Evolutionary conservation across 345 rosid species (phyloP).

Genomic region (Rubroshorea leprosula): DNA sequence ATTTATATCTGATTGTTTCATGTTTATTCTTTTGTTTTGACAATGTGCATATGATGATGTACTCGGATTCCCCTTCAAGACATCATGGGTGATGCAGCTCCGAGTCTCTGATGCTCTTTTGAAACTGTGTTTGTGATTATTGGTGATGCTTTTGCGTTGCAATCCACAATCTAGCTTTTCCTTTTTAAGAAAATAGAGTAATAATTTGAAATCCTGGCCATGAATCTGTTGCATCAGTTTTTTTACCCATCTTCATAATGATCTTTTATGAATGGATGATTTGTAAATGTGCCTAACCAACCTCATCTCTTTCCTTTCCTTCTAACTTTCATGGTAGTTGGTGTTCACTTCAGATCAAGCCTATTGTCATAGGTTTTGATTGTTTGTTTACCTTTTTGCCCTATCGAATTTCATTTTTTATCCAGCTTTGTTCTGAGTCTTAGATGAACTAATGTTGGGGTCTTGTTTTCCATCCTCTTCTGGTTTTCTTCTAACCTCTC

Average conservation of each 20-base stretch:
- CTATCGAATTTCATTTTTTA: neutral
- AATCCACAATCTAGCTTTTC: too few species aligned
- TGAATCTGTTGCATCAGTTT: too few species aligned
- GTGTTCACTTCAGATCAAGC: too few species aligned
- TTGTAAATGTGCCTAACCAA: too few species aligned
- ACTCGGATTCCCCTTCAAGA: conserved; percentile 76
- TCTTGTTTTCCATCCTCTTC: neutral
- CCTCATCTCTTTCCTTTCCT: too few species aligned
- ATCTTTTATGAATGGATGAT: too few species aligned
- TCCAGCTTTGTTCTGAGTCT: neutral
- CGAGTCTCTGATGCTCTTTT: conserved; percentile 51
- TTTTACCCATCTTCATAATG: too few species aligned
- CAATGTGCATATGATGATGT: conserved; percentile 37
- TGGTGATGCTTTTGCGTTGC: neutral
- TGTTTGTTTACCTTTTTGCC: neutral
- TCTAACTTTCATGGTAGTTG: too few species aligned
- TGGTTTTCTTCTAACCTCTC: neutral
- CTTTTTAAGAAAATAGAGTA: too few species aligned
- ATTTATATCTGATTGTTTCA: too few species aligned
- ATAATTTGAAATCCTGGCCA: too few species aligned
- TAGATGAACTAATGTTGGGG: neutral
- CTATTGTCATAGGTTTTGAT: too few species aligned
- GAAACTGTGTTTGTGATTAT: neutral
- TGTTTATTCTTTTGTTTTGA: neutral
- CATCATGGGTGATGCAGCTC: conserved; percentile 52